Evolutionary conservation across 2,329 filamentous ascomycete species (phyloP), one percentile per base, ranked within the genome.

Genomic region (Chrysoporthe deuterocubensis): DNA sequence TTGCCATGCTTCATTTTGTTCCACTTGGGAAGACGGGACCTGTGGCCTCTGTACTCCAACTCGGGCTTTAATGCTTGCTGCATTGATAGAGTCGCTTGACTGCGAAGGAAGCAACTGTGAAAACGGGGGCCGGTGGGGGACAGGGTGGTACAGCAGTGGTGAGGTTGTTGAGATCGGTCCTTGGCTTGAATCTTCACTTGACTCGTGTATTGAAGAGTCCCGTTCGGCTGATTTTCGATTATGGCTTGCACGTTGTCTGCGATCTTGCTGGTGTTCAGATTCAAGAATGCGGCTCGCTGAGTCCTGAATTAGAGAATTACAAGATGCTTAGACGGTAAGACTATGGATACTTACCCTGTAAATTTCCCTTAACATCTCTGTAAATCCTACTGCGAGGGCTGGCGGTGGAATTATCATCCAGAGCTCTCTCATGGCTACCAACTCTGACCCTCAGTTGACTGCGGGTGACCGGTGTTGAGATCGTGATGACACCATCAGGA

Each of bases 341-440:
- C 11, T 18, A 26, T 11, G 42, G 11, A 14, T 4, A n/a, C 68
- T n/a, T 65, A 68, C 68, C 68, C 11, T 13, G 8, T 50, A 13
- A 18, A 16, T 21, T 18, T 0, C 57, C 26, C 13, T n/a, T n/a
- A 18, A 37, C 43, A 63, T 21, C 18, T 57, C 56, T 16, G 32
- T n/a, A 57, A 16, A 67, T 65, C n/a, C 56, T 34, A 50, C 60
- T 63, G 48, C 34, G 50, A 32, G 54, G 32, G 21, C 63, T 68
- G 44, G 63, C 56, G 61, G 58, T 71, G 14, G 72, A 73, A 21
- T 67, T 71, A n/a, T 62, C 71, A 9, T 71, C 72, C 4, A 73
- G 69, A 6, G 67, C 68, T 58, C 76, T 76, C 60, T 77, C 76
- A 64, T 76, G 76, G 52, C 75, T 78, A 9, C 79, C 79, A 57